These are phyloP conservation scores for Chenopodium quinoa DNA, from an alignment of 148 eudicot species.

Conservation along the genomic window DNA sequence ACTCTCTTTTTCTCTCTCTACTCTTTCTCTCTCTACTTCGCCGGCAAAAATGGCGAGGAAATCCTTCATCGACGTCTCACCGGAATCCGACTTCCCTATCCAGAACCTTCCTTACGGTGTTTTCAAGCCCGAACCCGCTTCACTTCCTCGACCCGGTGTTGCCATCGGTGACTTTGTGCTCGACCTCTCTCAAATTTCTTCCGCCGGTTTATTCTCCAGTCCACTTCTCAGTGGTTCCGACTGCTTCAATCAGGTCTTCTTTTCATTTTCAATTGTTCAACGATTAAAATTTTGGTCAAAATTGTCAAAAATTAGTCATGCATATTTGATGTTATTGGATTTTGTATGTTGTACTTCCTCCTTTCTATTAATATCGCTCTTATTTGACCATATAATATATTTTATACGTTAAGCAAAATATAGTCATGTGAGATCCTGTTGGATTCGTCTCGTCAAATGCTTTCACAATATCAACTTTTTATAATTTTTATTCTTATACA, in stretches of 20 bases:
- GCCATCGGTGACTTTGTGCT: slow-evolving; percentile 83
- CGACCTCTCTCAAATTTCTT: slow-evolving; percentile 65
- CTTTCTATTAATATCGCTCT: too few relatives aligned
- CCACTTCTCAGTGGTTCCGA: slow-evolving; percentile 64
- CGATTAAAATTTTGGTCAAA: not conserved
- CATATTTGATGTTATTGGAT: not conserved
- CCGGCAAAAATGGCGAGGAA: slow-evolving; percentile 36
- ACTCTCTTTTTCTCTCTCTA: not conserved
- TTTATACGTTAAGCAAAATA: too few relatives aligned
- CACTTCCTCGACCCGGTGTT: slow-evolving; percentile 71
- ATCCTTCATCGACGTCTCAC: slow-evolving; percentile 60
- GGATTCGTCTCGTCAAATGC: too few relatives aligned
- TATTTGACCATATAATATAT: too few relatives aligned
- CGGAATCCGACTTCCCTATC: slow-evolving; percentile 83
- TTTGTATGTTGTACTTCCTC: too few relatives aligned
- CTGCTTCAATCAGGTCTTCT: slow-evolving; percentile 81
- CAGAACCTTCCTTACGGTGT: slow-evolving; percentile 92
- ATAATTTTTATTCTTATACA: too few relatives aligned
- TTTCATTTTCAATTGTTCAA: not conserved
- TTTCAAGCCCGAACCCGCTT: slow-evolving; percentile 52
- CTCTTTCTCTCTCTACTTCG: slow-evolving; percentile 1
- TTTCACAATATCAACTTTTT: too few relatives aligned
- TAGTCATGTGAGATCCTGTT: too few relatives aligned
- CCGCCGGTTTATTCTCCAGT: slow-evolving; percentile 64
- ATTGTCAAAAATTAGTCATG: too few relatives aligned